Percentiles rank a stretch among this genome's conserved stretches.
Conservation (phyloP, 805 yeast species). For the Ogataea chonburiensis region DNA sequence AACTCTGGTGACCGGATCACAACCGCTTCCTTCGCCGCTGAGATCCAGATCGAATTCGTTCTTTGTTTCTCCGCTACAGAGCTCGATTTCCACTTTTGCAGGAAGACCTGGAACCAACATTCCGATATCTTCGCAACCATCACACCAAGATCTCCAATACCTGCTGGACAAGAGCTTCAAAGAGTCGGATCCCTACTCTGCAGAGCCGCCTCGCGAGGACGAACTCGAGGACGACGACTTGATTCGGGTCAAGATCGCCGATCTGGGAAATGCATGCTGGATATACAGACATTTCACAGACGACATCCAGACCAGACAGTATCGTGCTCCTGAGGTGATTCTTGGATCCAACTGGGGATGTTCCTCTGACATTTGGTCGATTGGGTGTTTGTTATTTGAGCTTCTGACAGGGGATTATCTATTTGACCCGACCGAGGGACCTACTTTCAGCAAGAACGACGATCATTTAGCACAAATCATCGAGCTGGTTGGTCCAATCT, state of each 20-base stretch:
- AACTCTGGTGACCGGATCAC: conserved; percentile 84
- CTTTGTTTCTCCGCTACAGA: conserved; percentile 29
- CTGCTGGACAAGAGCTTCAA: conserved; percentile 40
- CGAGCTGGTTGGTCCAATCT: conserved; percentile 47
- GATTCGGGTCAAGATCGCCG: conserved; percentile 85
- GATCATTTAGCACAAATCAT: conserved; percentile 96
- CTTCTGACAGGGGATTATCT: conserved; percentile 90
- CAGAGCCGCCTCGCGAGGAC: conserved; percentile 37
- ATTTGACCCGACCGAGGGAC: conserved; percentile 84
- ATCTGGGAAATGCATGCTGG: conserved; percentile 91
- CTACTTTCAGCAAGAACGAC: conserved; percentile 80
- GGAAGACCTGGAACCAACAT: conserved; percentile 12
- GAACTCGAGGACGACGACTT: conserved; percentile 46
- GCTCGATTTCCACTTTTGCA: conserved; percentile 15
- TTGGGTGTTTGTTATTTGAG: conserved; percentile 89
- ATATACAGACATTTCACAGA: conserved; percentile 76
- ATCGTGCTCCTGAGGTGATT: conserved; percentile 86
- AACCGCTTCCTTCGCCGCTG: conserved; percentile 88
- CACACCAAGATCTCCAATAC: conserved; percentile 34
- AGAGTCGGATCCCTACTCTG: conserved; percentile 31
- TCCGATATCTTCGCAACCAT: conserved; percentile 12
- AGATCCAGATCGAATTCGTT: conserved; percentile 45
- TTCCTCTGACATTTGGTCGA: conserved; percentile 93
- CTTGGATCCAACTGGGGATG: conserved; percentile 91
- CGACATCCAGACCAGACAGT: conserved; percentile 89